phyloP scores from a whole-genome alignment of 257 asterid genomes.

The Solanum piurae region DNA sequence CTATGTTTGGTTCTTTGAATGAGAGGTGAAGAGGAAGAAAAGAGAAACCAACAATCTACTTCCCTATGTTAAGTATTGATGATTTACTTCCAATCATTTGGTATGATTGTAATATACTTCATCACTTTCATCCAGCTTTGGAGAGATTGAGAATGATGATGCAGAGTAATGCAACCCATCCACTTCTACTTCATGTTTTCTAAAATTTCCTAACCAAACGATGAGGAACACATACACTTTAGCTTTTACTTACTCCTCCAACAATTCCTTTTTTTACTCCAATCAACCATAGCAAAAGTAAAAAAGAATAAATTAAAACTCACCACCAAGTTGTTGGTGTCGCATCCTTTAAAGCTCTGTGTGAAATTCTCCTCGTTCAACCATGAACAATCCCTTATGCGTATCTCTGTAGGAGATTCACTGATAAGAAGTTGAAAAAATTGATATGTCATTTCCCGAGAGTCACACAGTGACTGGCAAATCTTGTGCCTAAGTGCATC shows the following conservation, averaged over 20 bases:
- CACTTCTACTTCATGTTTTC: background rate
- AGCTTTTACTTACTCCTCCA: background rate
- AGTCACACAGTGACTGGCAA: slow-evolving; percentile 59
- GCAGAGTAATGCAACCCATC: background rate
- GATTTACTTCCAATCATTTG: background rate
- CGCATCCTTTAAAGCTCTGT: slow-evolving; percentile 40
- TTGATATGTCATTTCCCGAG: slow-evolving; percentile 51
- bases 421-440: slow-evolving; percentile 55
- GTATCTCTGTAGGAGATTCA: slow-evolving; percentile 77
- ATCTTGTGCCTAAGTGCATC: slow-evolving; percentile 67
- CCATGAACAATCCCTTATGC: slow-evolving; percentile 84
- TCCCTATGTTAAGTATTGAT: background rate
- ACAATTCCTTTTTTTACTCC: background rate
- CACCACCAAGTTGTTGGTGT: slow-evolving; percentile 56
- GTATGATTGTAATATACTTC: background rate
- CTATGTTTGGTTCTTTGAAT: background rate
- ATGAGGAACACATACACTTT: background rate
- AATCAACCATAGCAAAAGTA: background rate
- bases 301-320: background rate
- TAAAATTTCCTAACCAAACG: background rate
- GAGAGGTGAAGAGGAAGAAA: background rate
- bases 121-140: background rate
- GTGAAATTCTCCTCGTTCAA: slow-evolving; percentile 58
- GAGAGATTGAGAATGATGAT: background rate
- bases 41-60: background rate